Conservation (phyloP, 2,329 filamentous ascomycete species). For the Tolypocladium album region DNA sequence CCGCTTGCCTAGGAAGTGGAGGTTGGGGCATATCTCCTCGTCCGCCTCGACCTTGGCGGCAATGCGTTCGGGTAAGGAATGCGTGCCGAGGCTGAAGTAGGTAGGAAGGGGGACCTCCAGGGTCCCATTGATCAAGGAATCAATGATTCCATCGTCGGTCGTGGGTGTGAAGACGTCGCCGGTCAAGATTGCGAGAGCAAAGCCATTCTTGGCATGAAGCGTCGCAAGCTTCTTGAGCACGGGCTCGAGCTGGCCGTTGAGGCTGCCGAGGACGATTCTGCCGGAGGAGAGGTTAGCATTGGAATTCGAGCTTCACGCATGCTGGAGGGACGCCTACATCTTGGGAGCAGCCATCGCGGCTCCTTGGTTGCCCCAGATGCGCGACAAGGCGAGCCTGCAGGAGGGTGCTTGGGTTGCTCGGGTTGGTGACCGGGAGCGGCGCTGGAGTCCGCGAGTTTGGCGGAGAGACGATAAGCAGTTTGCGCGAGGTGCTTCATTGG, state of each 20-base stretch:
- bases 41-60: constrained; percentile 63
- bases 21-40: constrained; percentile 74
- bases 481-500: constrained; percentile 24
- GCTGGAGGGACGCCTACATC: constrained; percentile 25
- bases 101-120: constrained; percentile 70
- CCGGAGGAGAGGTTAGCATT: background rate
- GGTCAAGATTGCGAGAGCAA: constrained; percentile 72
- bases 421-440: background rate
- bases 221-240: constrained; percentile 72
- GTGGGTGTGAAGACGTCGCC: constrained; percentile 69
- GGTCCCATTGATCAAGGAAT: constrained; percentile 58
- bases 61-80: constrained; percentile 59
- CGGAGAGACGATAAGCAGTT: constrained; percentile 17
- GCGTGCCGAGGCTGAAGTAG: constrained; percentile 78
- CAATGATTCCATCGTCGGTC: constrained; percentile 47
- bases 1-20: constrained; percentile 81
- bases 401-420: background rate
- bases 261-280: constrained; percentile 71
- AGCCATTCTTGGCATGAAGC: constrained; percentile 78
- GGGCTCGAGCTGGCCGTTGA: constrained; percentile 66
- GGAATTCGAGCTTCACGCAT: background rate
- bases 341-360: constrained; percentile 35
- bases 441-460: constrained; percentile 1
- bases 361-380: background rate
- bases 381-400: background rate